A percentile compares a stretch with the other conserved stretches of the same genome.
phyloP scores from a whole-genome alignment of 345 rosid species.

The Eucalyptus sp. region DNA sequence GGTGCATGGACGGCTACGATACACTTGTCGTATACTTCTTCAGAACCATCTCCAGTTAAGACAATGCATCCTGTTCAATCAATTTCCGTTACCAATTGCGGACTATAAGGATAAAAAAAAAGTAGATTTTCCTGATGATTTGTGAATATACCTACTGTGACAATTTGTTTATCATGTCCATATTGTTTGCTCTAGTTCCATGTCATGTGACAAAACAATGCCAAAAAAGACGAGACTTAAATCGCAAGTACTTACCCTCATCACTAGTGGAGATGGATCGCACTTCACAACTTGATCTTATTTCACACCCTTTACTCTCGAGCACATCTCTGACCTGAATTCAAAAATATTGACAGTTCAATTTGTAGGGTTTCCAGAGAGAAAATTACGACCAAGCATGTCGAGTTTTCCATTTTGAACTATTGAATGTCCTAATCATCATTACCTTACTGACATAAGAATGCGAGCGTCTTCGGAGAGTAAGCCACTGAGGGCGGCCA shows the following conservation, averaged over 20 bases:
- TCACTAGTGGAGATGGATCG: slow-evolving; percentile 28
- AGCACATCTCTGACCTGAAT: slow-evolving; percentile 53
- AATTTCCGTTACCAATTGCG: background rate
- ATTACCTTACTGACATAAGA: slow-evolving; percentile 52
- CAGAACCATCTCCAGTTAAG: slow-evolving; percentile 25
- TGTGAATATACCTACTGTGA: background rate
- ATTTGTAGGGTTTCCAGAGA: background rate
- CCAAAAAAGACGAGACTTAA: background rate
- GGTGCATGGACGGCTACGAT: slow-evolving; percentile 68
- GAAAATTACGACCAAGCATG: background rate
- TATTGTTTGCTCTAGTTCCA: background rate
- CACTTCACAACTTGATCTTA: slow-evolving; percentile 46
- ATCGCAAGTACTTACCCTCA: slow-evolving; percentile 14
- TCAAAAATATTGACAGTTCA: background rate
- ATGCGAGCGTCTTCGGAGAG: slow-evolving; percentile 53
- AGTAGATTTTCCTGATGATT: background rate
- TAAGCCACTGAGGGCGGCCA: slow-evolving; percentile 90
- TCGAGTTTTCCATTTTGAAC: background rate
- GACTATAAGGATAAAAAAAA: background rate
- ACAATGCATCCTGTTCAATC: slow-evolving; percentile 34
- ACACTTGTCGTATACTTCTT: slow-evolving; percentile 36
- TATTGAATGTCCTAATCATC: background rate
- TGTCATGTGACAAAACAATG: background rate
- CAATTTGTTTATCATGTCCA: background rate
- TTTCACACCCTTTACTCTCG: slow-evolving; percentile 50